A percentile compares a stretch with the other conserved stretches of the same genome.
phyloP scores from a whole-genome alignment of 768 basidiomycete species.

The Tricholoma hemisulphureum region DNA sequence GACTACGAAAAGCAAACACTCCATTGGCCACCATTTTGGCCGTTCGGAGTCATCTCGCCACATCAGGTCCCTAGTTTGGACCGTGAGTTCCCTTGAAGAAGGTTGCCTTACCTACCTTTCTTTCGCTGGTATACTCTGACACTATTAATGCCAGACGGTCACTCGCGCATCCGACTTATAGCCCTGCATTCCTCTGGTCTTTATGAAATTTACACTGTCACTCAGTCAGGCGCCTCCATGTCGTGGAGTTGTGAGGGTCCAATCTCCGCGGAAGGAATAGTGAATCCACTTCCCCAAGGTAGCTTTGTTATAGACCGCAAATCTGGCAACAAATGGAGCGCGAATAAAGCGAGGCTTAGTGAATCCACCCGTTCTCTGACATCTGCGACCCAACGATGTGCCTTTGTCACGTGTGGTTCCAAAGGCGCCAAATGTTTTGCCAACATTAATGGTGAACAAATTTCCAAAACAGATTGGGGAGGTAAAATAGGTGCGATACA shows the following conservation, averaged over 20 bases:
- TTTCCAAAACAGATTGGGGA: slow-evolving; percentile 68
- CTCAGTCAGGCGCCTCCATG: slow-evolving; percentile 32
- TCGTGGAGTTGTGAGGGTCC: slow-evolving; percentile 39
- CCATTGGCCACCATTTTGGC: slow-evolving; percentile 30
- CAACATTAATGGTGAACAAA: slow-evolving; percentile 62
- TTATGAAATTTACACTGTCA: slow-evolving; percentile 57
- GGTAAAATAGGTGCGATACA: slow-evolving; percentile 50
- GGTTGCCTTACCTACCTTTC: slow-evolving; percentile 33
- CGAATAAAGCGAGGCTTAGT: slow-evolving; percentile 44
- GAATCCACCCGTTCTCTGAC: slow-evolving; percentile 26
- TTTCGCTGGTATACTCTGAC: background rate
- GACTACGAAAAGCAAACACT: slow-evolving; percentile 40
- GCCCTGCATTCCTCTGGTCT: slow-evolving; percentile 57
- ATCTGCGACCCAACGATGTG: slow-evolving; percentile 26
- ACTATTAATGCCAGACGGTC: slow-evolving; percentile 35
- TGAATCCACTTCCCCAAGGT: slow-evolving; percentile 45
- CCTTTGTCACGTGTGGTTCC: slow-evolving; percentile 49
- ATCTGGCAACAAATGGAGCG: slow-evolving; percentile 44
- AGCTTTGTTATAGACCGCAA: slow-evolving; percentile 56
- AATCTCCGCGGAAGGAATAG: slow-evolving; percentile 37
- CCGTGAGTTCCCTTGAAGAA: slow-evolving; percentile 53
- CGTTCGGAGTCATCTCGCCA: slow-evolving; percentile 41
- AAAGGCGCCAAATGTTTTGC: slow-evolving; percentile 57
- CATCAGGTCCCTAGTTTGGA: slow-evolving; percentile 63
- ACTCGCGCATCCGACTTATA: slow-evolving; percentile 56